These are phyloP conservation scores for Chlorella sp. DNA, from an alignment of 139 green algal species.

Conservation along the genomic window DNA sequence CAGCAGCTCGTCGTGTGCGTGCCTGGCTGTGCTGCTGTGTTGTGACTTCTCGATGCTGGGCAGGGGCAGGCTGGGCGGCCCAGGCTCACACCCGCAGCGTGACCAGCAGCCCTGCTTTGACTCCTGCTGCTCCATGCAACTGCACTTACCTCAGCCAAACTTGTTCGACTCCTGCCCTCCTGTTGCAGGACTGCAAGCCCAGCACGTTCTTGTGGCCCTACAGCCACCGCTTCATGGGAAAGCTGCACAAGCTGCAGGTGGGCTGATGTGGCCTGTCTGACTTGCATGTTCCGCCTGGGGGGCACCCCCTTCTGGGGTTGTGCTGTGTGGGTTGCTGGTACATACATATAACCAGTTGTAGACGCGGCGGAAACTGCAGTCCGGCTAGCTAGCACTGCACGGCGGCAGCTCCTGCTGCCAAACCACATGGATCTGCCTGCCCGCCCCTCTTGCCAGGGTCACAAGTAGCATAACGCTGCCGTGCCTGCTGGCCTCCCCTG, in stretches of 20 bases:
- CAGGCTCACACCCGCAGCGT: too few species aligned
- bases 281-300: not conserved
- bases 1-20: not conserved
- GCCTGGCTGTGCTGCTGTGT: not conserved
- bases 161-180: not conserved
- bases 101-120: too few species aligned
- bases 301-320: not conserved
- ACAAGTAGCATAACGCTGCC: not conserved
- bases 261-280: not conserved
- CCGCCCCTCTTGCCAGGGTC: not conserved
- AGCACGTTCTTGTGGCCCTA: constrained; percentile 34
- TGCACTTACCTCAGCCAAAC: too few species aligned
- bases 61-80: too few species aligned
- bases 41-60: too few species aligned
- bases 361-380: too few species aligned
- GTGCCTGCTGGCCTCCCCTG: not conserved
- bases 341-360: too few species aligned
- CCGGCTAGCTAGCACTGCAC: not conserved
- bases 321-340: not conserved
- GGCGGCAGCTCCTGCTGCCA: not conserved
- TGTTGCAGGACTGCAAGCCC: constrained; percentile 35
- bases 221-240: constrained; percentile 25
- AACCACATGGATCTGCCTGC: not conserved
- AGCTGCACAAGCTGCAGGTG: constrained; percentile 30
- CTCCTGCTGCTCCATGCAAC: too few species aligned